phyloP scores from a whole-genome alignment of 345 rosid genomes.

The Adansonia digitata region DNA sequence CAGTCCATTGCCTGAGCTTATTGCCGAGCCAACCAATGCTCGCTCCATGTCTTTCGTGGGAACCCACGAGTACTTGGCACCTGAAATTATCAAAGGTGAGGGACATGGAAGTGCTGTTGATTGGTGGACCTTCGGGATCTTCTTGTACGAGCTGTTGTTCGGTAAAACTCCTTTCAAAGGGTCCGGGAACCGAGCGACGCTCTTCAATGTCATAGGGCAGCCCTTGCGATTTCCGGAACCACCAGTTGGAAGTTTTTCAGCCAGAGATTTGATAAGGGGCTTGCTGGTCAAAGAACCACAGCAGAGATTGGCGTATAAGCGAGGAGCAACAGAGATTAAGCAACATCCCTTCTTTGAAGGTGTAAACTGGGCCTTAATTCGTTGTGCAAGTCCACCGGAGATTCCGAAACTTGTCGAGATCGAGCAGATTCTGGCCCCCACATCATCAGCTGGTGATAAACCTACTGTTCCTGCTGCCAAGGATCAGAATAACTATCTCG shows the following conservation, averaged over 20 bases:
- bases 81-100: constrained; percentile 82
- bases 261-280: constrained; percentile 70
- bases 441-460: constrained; percentile 43
- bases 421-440: constrained; percentile 32
- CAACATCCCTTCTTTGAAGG: constrained; percentile 87
- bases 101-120: constrained; percentile 88
- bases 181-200: constrained; percentile 72
- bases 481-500: constrained; percentile 53
- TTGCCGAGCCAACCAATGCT: constrained; percentile 83
- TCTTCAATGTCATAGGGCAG: constrained; percentile 74
- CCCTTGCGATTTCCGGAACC: constrained; percentile 70
- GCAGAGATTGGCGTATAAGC: constrained; percentile 63
- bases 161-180: constrained; percentile 92
- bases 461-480: constrained; percentile 24
- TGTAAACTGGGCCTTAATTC: constrained; percentile 79
- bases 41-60: constrained; percentile 91
- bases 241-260: constrained; percentile 67
- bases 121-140: constrained; percentile 91
- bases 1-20: constrained; percentile 72
- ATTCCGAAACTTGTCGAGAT: constrained; percentile 67
- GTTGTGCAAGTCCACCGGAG: constrained; percentile 80
- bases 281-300: constrained; percentile 80
- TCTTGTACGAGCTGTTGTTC: constrained; percentile 63
- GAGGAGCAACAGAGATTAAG: constrained; percentile 81
- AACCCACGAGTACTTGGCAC: constrained; percentile 83